A percentile compares a stretch with the other conserved stretches of the same genome.
phyloP scores from a whole-genome alignment of 2,329 filamentous ascomycete genomes.

The Remersonia thermophila region DNA sequence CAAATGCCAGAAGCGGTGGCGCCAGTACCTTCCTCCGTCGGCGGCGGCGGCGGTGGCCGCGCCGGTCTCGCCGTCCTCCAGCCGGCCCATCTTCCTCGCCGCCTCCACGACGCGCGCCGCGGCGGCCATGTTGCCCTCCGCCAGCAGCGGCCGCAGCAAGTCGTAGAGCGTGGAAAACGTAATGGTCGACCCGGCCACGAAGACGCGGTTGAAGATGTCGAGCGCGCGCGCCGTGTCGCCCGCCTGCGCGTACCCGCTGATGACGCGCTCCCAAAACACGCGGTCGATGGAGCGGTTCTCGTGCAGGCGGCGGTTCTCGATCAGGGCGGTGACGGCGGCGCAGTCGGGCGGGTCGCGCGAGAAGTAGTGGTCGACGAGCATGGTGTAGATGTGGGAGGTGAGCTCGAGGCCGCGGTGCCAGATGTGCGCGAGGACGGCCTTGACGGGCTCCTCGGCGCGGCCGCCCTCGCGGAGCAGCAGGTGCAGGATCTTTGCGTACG shows the following conservation, averaged over 20 bases:
- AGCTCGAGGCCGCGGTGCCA: conserved; percentile 36
- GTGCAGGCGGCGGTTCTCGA: conserved; percentile 41
- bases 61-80: conserved; percentile 9
- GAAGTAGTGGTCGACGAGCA: conserved; percentile 58
- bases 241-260: conserved; percentile 50
- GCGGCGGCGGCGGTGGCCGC: conserved; percentile 3
- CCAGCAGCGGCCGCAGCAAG: conserved; percentile 25
- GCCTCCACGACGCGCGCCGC: conserved; percentile 18
- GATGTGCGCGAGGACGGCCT: conserved; percentile 53
- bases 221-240: conserved; percentile 40
- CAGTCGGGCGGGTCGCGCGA: conserved; percentile 44
- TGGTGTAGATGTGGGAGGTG: conserved; percentile 59
- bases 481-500: conserved; percentile 60
- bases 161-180: conserved; percentile 31
- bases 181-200: conserved; percentile 26
- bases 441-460: conserved; percentile 37
- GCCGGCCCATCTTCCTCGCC: conserved; percentile 17
- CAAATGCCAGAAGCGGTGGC: conserved; percentile 38
- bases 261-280: conserved; percentile 57
- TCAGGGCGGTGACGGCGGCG: conserved; percentile 45
- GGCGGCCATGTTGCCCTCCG: conserved; percentile 11
- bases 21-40: conserved; percentile 27
- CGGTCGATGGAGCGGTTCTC: conserved; percentile 33
- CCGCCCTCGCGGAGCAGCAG: conserved; percentile 38
- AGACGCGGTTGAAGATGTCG: conserved; percentile 34